Percentiles rank a stretch among this genome's conserved stretches.
phyloP scores from a whole-genome alignment of 2,329 filamentous ascomycete species.

The Huntiella decipiens region DNA sequence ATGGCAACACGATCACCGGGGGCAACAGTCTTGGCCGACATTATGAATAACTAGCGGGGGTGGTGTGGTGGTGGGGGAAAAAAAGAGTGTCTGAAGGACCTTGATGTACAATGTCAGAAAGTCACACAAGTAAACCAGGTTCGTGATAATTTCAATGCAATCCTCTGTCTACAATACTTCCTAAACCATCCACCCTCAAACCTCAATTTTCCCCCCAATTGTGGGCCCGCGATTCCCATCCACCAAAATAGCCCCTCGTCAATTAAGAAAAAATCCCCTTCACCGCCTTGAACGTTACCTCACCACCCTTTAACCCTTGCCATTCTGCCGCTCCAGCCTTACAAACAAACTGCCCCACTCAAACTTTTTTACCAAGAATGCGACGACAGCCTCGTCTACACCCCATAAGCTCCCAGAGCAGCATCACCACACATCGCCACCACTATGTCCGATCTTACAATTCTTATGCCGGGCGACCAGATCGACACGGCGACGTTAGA shows the following conservation, averaged over 20 bases:
- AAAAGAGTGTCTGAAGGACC: constrained; percentile 1
- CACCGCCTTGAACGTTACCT: too few species aligned
- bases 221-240: constrained; percentile 6
- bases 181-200: constrained; percentile 3
- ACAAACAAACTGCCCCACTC: too few species aligned
- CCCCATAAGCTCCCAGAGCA: not conserved
- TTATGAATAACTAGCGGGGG: constrained; percentile 6
- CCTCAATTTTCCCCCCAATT: constrained; percentile 10
- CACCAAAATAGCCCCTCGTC: not conserved
- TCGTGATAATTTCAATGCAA: not conserved
- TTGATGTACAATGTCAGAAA: not conserved
- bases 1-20: constrained; percentile 53
- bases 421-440: not conserved
- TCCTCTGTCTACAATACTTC: constrained; percentile 1
- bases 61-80: constrained; percentile 4
- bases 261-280: too few species aligned
- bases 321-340: too few species aligned
- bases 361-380: too few species aligned
- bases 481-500: constrained; percentile 50
- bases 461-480: constrained; percentile 68
- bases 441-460: constrained; percentile 35
- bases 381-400: constrained; percentile 1
- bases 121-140: constrained; percentile 1
- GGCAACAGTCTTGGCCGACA: constrained; percentile 22
- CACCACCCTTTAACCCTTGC: too few species aligned